Evolutionary conservation across 1,139 yeast genomes (phyloP).

Genomic region (Kluyveromyces sp.): DNA sequence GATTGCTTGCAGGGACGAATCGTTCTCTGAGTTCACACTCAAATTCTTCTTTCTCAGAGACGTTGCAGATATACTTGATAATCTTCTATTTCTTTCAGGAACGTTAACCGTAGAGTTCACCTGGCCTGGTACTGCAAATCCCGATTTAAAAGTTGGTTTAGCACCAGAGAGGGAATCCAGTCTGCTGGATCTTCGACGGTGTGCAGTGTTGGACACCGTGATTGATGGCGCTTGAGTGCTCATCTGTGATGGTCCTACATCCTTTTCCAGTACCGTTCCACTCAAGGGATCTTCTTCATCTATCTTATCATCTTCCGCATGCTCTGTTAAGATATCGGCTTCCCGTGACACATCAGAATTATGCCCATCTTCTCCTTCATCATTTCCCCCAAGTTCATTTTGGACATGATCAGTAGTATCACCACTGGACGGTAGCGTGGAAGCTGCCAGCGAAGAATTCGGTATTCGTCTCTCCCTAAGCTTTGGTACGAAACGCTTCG

Average conservation of each 20-base stretch:
- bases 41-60: slow-evolving; percentile 17
- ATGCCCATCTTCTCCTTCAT: no score
- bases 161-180: slow-evolving; percentile 23
- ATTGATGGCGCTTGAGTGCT: slow-evolving; percentile 14
- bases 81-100: slow-evolving; percentile 16
- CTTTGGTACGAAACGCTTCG: slow-evolving; percentile 37
- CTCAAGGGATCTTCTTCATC: slow-evolving; percentile 12
- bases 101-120: slow-evolving; percentile 6
- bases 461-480: slow-evolving; percentile 33
- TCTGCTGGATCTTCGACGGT: slow-evolving; percentile 24
- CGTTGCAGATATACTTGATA: slow-evolving; percentile 21
- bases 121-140: slow-evolving; percentile 11
- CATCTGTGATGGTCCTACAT: slow-evolving; percentile 12
- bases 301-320: slow-evolving; percentile 5
- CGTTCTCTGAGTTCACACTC: slow-evolving; percentile 21
- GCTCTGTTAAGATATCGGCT: background rate
- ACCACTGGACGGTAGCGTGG: slow-evolving; percentile 8
- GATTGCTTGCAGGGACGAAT: slow-evolving; percentile 24
- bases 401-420: slow-evolving; percentile 2
- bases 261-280: slow-evolving; percentile 8
- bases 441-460: slow-evolving; percentile 11
- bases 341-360: no score
- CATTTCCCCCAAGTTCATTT: background rate
- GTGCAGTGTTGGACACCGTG: slow-evolving; percentile 1
- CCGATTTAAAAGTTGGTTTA: slow-evolving; percentile 22